Evolutionary conservation across 2,329 filamentous ascomycete genomes (phyloP), one percentile per base, ranked within the genome.

Genomic region (Ophiocordyceps unilateralis): DNA sequence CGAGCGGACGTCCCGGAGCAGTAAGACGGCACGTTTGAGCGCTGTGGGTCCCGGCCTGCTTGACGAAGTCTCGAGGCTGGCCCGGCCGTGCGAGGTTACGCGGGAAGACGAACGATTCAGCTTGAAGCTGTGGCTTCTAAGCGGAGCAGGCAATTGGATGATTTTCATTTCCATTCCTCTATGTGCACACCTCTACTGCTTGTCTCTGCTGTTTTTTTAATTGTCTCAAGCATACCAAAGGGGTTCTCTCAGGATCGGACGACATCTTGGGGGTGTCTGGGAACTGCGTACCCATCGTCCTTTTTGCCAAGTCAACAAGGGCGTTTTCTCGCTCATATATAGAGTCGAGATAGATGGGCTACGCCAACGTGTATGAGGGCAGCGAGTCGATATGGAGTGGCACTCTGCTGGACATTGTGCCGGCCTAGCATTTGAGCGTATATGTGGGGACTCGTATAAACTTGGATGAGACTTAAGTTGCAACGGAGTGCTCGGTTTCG

Each of bases 11-110:
- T 53, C 55, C 20, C 48, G 55, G 40, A 55, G 52, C 49, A 63
- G 64, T 50, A 17, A 36, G 32, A 58, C 59, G 41, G 65, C 63
- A 11, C 60, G 67, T 5, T 43, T 59, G 32, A 60, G 58, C 32
- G 57, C 58, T 2, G 55, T 59, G 17, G 58, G 57, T 11, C 50
- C 50, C 17, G 48, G 47, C 4, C 46, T 47, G 41, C 48, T 51
- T 46, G 47, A 47, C 9, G 47, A 48, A 30, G 17, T 19, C n/a
- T 17, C 32, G 32, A 19, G 32, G 32, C 32, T n/a, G 15, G n/a
- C 17, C 32, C 12, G 32, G 32, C 32, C 11, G n/a, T 15, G 17
- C 7, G n/a, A 6, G 10, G n/a, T 20, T 11, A 4, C 17, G 17
- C n/a, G 32, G 32, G 8, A 36, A 36, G 32, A 19, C 32, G n/a